phyloP scores from a whole-genome alignment of 805 yeast species.

The Candida sanyiensis region DNA sequence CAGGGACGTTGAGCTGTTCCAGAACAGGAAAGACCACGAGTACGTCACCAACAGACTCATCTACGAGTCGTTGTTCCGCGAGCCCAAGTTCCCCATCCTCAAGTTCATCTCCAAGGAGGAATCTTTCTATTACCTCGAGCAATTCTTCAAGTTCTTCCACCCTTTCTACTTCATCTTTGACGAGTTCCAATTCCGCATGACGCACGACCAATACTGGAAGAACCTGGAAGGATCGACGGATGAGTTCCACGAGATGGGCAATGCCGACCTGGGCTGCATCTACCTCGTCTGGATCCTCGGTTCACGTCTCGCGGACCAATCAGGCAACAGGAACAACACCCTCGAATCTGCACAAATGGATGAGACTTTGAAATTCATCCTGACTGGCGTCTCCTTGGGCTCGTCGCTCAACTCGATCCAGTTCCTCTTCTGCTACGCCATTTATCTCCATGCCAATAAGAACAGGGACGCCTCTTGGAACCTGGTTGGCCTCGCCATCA shows the following conservation, averaged over 20 bases:
- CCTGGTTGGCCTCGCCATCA: slow-evolving; percentile 39
- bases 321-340: slow-evolving; percentile 1
- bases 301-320: slow-evolving; percentile 24
- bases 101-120: slow-evolving; percentile 29
- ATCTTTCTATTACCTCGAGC: slow-evolving; percentile 32
- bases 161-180: slow-evolving; percentile 40
- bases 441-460: slow-evolving; percentile 38
- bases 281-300: slow-evolving; percentile 38
- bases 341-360: slow-evolving; percentile 29
- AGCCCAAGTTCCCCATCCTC: slow-evolving; percentile 34
- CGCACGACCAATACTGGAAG: slow-evolving; percentile 36
- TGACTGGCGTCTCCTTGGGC: slow-evolving; percentile 39
- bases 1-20: slow-evolving; percentile 21
- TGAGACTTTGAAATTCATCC: slow-evolving; percentile 36
- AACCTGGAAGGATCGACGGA: slow-evolving; percentile 3
- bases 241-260: slow-evolving; percentile 10
- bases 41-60: slow-evolving; percentile 8
- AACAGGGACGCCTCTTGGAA: slow-evolving; percentile 46
- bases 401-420: slow-evolving; percentile 42
- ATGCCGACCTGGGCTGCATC: slow-evolving; percentile 35
- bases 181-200: slow-evolving; percentile 28
- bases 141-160: slow-evolving; percentile 39
- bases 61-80: slow-evolving; percentile 12
- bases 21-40: slow-evolving; percentile 13
- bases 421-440: slow-evolving; percentile 35